Evolutionary conservation across 139 green algal genomes (phyloP), one percentile per base, ranked within the genome.

Genomic region (Chlorella sp.): DNA sequence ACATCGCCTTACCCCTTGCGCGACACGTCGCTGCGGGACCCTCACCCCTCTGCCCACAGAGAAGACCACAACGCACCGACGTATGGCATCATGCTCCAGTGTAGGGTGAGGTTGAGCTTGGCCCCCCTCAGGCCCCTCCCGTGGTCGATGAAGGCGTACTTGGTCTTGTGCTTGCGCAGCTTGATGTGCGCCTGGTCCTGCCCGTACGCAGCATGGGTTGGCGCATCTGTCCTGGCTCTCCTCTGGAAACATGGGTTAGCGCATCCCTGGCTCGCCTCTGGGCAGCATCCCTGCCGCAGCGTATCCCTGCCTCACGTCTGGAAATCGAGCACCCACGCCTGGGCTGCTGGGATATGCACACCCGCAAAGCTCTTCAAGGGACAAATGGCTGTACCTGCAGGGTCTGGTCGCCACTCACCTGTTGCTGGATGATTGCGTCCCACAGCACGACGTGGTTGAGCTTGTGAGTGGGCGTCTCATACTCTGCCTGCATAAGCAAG

Each of bases 1-100:
- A n/a, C n/a, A n/a, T n/a, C n/a, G n/a, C n/a, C n/a, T n/a, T n/a
- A n/a, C n/a, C n/a, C n/a, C n/a, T n/a, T n/a, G n/a, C n/a, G n/a
- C n/a, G n/a, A n/a, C n/a, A n/a, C n/a, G n/a, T n/a, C n/a, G n/a
- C n/a, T n/a, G n/a, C n/a, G n/a, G 27, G 4, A 30, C 61, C 3
- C 61, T 67, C 23, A 5, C 6, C 34, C 23, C 23, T 2, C 3
- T 34, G 29, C 3, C 23, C 33, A 34, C n/a, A 30, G 14, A 14
- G 27, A 63, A 31, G 55, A 10, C 29, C 23, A 1, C 35, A 3
- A 73, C 75, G 71, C 72, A 79, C 91, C 91, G 6, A 96, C 90
- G n/a, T 75, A 76, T 0, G 91, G 91, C 91, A 96, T 96, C 2
- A 92, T 79, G 36, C 93, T 83, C 89, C 90, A 95, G 4, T 83